Evolutionary conservation across 106 monocot species (phyloP), one percentile per base, ranked within the genome.

Genomic region (Dendrobium nobile): DNA sequence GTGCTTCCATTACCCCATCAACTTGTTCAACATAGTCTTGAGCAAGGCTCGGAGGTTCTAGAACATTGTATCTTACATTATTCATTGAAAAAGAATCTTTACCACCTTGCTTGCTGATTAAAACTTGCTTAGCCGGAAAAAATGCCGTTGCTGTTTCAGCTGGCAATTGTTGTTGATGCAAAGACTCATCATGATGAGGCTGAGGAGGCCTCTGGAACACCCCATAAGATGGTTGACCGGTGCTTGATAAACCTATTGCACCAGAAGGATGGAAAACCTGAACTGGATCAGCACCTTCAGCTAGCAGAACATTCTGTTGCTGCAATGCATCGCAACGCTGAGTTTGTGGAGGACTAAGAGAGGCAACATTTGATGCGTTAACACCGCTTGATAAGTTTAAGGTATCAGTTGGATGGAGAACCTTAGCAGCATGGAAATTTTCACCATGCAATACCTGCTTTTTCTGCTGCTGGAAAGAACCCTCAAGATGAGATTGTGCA

Each of bases 21-120:
- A 83, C 47, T 73, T 78, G 79, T 86, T 80, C 82, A 74, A 54
- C 82, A 86, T 87, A 78, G 20, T 75, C 61, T 65, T 86, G 70
- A 16, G 82, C 85, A 61, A 48, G 55, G 42, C 44, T 76, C 28
- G 77, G 1, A 7, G 80, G 78, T 72, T 85, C 84, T 40, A 75
- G 51, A 42, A 72, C 75, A 7, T 61, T 85, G 74, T 72, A 54
- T 75, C 85, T 67, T n/a, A 16, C 59, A 82, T 85, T 77, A 40
- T 77, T 77, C 8, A 79, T 67, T 77, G 78, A 31, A 77, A n/a
- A 54, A 77, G 48, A 58, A 78, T 72, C 75, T 10, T 77, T 41
- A 82, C 75, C 44, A 67, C 42, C 61, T 59, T 77, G 80, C 51
- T 85, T 83, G 5, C 73, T 31, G 9, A 59, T 56, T n/a, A 22